These are phyloP conservation scores for Fusarium buharicum DNA, from an alignment of 2,329 filamentous ascomycete genomes.

Conservation along the genomic window DNA sequence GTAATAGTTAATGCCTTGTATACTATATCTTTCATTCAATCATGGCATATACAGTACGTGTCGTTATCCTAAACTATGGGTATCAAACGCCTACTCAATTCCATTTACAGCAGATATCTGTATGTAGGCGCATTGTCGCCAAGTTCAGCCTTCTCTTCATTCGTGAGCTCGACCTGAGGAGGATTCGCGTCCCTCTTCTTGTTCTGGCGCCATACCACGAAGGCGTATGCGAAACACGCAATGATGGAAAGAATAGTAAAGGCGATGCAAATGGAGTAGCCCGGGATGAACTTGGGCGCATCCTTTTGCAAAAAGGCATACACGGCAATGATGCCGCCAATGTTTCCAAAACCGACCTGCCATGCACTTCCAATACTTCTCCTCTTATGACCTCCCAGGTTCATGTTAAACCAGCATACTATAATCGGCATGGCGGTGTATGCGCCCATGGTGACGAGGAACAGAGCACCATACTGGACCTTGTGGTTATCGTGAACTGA, in stretches of 20 bases:
- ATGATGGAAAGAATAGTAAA: conserved; percentile 76
- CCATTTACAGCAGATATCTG: conserved; percentile 63
- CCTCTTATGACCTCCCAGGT: conserved; percentile 77
- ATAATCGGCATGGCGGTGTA: conserved; percentile 93
- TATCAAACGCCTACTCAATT: not conserved
- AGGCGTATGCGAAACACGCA: conserved; percentile 68
- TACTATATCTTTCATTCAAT: conserved; percentile 18
- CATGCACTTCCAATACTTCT: conserved; percentile 77
- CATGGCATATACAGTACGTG: conserved; percentile 5
- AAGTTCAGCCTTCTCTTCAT: conserved; percentile 70
- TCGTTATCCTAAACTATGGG: conserved; percentile 8
- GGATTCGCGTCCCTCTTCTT: conserved; percentile 63
- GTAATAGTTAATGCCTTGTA: not conserved
- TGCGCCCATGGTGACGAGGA: conserved; percentile 80
- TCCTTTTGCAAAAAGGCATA: conserved; percentile 75
- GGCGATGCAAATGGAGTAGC: conserved; percentile 80
- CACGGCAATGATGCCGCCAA: conserved; percentile 81
- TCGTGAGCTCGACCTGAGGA: conserved; percentile 58
- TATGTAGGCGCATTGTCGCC: conserved; percentile 70
- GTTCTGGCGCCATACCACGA: conserved; percentile 70
- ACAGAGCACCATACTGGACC: conserved; percentile 81
- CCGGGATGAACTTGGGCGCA: conserved; percentile 73
- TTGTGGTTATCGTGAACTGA: conserved; percentile 72
- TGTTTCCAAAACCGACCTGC: conserved; percentile 83
- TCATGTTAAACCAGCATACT: conserved; percentile 86